Base-by-base conservation (phyloP, 345 rosid species). In the Eucalyptus curtisii region DNA sequence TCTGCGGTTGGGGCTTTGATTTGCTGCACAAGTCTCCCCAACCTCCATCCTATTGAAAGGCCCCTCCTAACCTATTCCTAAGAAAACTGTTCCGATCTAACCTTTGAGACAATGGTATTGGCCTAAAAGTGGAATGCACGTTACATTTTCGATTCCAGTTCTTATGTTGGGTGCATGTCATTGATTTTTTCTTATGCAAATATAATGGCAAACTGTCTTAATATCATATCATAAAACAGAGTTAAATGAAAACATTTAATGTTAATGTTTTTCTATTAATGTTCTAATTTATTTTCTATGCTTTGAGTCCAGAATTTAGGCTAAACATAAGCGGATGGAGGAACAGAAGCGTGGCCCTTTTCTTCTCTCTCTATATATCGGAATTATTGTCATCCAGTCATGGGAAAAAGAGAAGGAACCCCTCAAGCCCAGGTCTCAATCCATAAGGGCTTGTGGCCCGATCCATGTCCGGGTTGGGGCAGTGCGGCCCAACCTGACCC, bases 121-220 rank as follows among this genome's bases (percentile, higher is more conserved):
- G 2, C 68, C 31, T 61, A 30, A 30, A 30, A 61, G 30, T 8
- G 17, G 6, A n/a, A 13, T 61, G 68, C 33, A 1, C 16, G 2
- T 30, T 3, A 30, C 33, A 0, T 30, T 27, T 30, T 30, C 16
- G 1, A 61, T 61, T 61, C 31, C 68, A 61, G 0, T 30, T 61
- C 1, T 25, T 55, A 24, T 55, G 30, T 55, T 55, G 13, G 61
- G 40, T n/a, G 40, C 40, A 7, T 64, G 16, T 64, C 17, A 4
- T 64, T n/a, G 76, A 3, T 15, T 14, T 64, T 15, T 64, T 14
- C 44, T 68, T 17, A 17, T 17, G 44, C 37, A 68, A 33, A 31
- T 31, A 17, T 5, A 30, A 17, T 9, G 19, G 42, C 12, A 1
- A 33, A 8, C 0, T 0, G 24, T 33, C 44, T 31, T 33, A 19